Evolutionary conservation across 495 filamentous ascomycete species (phyloP).

Genomic region (Clavariopsis aquatica): DNA sequence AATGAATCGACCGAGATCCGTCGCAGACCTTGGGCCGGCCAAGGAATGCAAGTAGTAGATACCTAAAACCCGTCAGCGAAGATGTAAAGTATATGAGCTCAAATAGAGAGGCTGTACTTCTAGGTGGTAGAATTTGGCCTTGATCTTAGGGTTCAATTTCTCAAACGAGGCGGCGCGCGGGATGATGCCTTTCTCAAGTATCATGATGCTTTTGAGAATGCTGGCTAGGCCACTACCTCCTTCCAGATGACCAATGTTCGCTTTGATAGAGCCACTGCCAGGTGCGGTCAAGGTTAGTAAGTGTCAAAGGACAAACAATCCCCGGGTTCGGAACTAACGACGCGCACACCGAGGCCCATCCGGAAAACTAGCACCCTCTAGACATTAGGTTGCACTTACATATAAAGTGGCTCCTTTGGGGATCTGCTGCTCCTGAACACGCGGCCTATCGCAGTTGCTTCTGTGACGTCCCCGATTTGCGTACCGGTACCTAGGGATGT

Average conservation of each 20-base stretch:
- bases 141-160: conserved; percentile 16
- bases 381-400: too few relatives aligned
- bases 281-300: not conserved
- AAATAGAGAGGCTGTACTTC: not conserved
- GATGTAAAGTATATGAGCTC: not conserved
- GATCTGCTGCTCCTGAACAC: conserved; percentile 46
- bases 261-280: conserved; percentile 48
- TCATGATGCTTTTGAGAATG: conserved; percentile 49
- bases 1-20: conserved; percentile 45
- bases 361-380: too few relatives aligned
- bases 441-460: conserved; percentile 55
- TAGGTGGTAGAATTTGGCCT: not conserved
- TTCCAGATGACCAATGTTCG: conserved; percentile 55
- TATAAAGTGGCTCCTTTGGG: conserved; percentile 18
- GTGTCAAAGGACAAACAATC: not conserved
- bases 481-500: conserved; percentile 11
- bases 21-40: conserved; percentile 24
- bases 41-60: too few relatives aligned
- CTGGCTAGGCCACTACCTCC: conserved; percentile 51
- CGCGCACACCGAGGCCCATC: not conserved
- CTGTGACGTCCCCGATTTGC: conserved; percentile 54
- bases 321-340: too few relatives aligned
- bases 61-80: too few relatives aligned
- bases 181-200: conserved; percentile 2
- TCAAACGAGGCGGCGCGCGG: not conserved